A percentile compares a stretch with the other conserved stretches of the same genome.
Evolutionary conservation across 805 yeast genomes (phyloP).

Genomic region (Lachancea thermotolerans): DNA sequence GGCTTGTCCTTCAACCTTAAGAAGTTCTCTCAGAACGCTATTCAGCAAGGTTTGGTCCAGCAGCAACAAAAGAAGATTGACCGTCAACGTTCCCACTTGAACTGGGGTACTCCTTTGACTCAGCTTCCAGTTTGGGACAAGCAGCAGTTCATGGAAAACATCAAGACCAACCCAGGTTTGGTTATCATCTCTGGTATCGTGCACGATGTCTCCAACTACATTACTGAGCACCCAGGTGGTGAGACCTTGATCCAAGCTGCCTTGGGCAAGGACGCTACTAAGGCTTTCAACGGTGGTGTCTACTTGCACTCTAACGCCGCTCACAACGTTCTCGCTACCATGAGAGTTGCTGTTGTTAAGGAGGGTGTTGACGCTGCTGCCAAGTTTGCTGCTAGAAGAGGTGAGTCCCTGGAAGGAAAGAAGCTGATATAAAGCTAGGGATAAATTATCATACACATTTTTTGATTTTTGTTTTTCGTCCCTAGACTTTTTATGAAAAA

Average conservation of each 20-base stretch:
- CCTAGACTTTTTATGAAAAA: too few species aligned
- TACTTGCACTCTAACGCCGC: constrained; percentile 84
- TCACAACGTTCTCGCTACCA: constrained; percentile 69
- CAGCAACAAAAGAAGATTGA: constrained; percentile 78
- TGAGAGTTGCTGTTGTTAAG: constrained; percentile 75
- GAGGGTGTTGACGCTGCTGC: constrained; percentile 55
- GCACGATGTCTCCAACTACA: constrained; percentile 63
- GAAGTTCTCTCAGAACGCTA: constrained; percentile 71
- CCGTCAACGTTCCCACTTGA: constrained; percentile 49
- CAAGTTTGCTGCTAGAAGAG: constrained; percentile 35
- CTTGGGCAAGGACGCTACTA: constrained; percentile 74
- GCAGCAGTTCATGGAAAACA: constrained; percentile 46
- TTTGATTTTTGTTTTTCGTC: not conserved
- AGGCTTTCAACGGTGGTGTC: constrained; percentile 81
- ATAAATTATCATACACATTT: not conserved
- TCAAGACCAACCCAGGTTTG: constrained; percentile 49
- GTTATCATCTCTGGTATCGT: constrained; percentile 73
- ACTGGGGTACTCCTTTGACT: constrained; percentile 69
- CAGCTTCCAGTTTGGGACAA: constrained; percentile 72
- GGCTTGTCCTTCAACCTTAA: constrained; percentile 71
- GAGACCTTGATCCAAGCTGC: constrained; percentile 64
- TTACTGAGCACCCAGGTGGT: constrained; percentile 82
- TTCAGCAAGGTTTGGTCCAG: constrained; percentile 74
- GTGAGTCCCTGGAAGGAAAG: constrained; percentile 25
- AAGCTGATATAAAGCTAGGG: constrained; percentile 6